Evolutionary conservation across 2,329 filamentous ascomycete genomes (phyloP), one percentile per base, ranked within the genome.

Genomic region (Clonostachys sp.): DNA sequence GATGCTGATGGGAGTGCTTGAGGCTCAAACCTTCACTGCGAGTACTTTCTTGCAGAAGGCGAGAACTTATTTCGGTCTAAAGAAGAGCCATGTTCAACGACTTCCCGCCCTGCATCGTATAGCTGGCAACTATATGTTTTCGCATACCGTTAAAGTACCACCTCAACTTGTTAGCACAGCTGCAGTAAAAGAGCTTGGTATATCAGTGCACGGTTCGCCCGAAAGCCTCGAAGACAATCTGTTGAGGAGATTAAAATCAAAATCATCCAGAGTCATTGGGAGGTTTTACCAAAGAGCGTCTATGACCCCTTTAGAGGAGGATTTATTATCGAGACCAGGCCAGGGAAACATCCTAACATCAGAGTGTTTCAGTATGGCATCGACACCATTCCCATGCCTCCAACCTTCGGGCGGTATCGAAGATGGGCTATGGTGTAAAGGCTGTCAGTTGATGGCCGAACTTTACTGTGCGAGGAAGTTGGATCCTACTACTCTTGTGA

Each of bases 281-380:
- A 45, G n/a, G 30, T 45, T 45, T 34, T 16, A 14, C n/a, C 43
- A 45, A 24, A 45, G 43, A 34, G 43, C 43, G n/a, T 45, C 43
- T 5, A 14, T 17, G 18, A 18, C 20, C 14, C 43, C 30, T 8
- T 17, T 38, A 30, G 13, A 24, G 13, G 30, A 30, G 20, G 46
- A 48, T 38, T 35, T 35, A 4, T 20, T 41, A 12, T n/a, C 39
- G 10, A 35, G n/a, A 13, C 45, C 48, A 40, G n/a, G 17, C 38
- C 45, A 45, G 14, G 42, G 34, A 35, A 30, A 34, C 42, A 20
- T 46, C 14, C 40, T 35, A 9, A 3, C 16, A 6, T 47, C 43
- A 24, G 6, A 12, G 12, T 48, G 24, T 17, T 48, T 48, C n/a
- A 44, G 49, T 38, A 46, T 48, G 49, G 49, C 49, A 36, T 45